Conservation (phyloP, 345 rosid genomes). For the Gossypium bickii region DNA sequence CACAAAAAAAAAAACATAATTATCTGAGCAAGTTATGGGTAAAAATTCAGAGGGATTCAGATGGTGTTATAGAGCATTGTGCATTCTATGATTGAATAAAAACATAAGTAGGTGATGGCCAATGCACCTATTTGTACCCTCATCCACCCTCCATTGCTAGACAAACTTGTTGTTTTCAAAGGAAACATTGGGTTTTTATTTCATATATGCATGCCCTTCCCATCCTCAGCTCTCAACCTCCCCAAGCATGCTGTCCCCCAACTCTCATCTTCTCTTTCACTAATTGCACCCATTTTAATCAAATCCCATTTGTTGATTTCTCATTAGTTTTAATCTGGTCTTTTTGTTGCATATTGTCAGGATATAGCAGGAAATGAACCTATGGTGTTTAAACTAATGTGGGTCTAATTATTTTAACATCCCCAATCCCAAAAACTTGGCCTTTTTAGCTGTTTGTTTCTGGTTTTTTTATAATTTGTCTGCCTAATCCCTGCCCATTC, state of each 20-base stretch:
- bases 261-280: slow-evolving; percentile 9
- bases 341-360: slow-evolving; percentile 20
- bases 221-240: slow-evolving; percentile 17
- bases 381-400: slow-evolving; percentile 15
- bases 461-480: background rate
- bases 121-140: slow-evolving; percentile 37
- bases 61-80: slow-evolving; percentile 38
- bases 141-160: slow-evolving; percentile 43
- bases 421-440: slow-evolving; percentile 31
- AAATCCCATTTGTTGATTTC: slow-evolving; percentile 20
- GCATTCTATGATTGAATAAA: slow-evolving; percentile 54
- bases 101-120: slow-evolving; percentile 53
- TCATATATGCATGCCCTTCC: slow-evolving; percentile 27
- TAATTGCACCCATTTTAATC: background rate
- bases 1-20: background rate
- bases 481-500: slow-evolving; percentile 34
- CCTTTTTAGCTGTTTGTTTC: slow-evolving; percentile 23
- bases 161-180: slow-evolving; percentile 48
- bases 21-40: slow-evolving; percentile 47
- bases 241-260: slow-evolving; percentile 32
- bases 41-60: slow-evolving; percentile 27
- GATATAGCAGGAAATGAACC: slow-evolving; percentile 33
- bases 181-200: slow-evolving; percentile 50
- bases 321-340: background rate
- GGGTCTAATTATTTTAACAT: slow-evolving; percentile 7